Base-by-base conservation (phyloP, 106 monocot species). In the Gastrodia elata region DNA sequence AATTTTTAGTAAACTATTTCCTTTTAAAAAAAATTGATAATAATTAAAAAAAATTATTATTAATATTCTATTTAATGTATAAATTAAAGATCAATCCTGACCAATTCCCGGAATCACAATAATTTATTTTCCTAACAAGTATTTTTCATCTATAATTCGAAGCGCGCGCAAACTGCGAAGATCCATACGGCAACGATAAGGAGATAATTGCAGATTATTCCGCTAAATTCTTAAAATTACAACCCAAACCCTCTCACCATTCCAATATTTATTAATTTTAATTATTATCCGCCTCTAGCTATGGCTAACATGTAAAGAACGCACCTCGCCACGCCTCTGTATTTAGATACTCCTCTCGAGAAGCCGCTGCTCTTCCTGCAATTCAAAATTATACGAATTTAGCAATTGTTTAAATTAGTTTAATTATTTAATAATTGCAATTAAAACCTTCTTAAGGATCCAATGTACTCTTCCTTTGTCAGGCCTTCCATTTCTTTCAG, bases 341-440 rank as follows among this genome's bases (percentile, higher is more conserved):
- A 91, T 75, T 87, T 87, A 13, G 91, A 91, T 39, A 77, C 87
- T 2, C 91, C 91, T 67, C 91, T 84, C 43, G 91, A 80, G 76
- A 91, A 91, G 16, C 91, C 91, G 46, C 82, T 83, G 79, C 91
- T 91, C 36, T 72, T 80, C 43, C 90, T 82, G 80, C 82, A 69
- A 34, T 40, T 40, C 11, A 36, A 20, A 20, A 67, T 36, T 67
- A 67, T 18, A 20, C 14, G 5, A 6, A 52, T n/a, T 28, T 5
- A 67, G 2, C 14, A 18, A 36, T 18, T 7, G 37, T 18, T 67
- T 2, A 64, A 16, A 37, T 28, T 18, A 36, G 3, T 35, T 37
- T 18, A 11, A 18, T n/a, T 7, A 16, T 5, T 67, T 67, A 1
- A 20, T 10, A 11, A 32, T 28, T 32, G 10, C 14, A 6, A 30